Evolutionary conservation across 2,329 filamentous ascomycete genomes (phyloP).

Genomic region (Stagonosporopsis rhizophila): DNA sequence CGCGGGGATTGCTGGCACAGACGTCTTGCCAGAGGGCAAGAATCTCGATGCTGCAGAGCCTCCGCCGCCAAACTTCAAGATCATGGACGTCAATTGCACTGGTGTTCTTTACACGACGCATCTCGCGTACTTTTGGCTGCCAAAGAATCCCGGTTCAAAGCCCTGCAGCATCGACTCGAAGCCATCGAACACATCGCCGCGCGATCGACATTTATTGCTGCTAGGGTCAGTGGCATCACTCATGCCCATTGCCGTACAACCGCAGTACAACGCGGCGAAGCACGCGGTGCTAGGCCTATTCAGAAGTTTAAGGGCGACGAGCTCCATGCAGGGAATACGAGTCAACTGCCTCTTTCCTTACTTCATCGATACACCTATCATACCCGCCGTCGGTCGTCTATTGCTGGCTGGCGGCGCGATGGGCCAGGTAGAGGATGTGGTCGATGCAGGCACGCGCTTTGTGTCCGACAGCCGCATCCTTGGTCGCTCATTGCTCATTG

Average conservation of each 20-base stretch:
- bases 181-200: constrained; percentile 33
- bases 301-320: constrained; percentile 61
- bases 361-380: constrained; percentile 69
- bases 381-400: constrained; percentile 56
- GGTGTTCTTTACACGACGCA: constrained; percentile 71
- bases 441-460: constrained; percentile 69
- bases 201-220: constrained; percentile 68
- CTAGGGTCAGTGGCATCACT: constrained; percentile 68
- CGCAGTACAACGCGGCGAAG: constrained; percentile 68
- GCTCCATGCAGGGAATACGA: constrained; percentile 61
- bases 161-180: constrained; percentile 41
- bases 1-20: constrained; percentile 64
- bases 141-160: constrained; percentile 56
- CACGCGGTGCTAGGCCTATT: constrained; percentile 72
- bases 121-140: constrained; percentile 67
- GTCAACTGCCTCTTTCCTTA: constrained; percentile 73
- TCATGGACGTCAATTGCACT: constrained; percentile 68
- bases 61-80: constrained; percentile 59
- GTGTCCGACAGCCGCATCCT: constrained; percentile 65
- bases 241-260: constrained; percentile 49
- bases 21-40: constrained; percentile 57
- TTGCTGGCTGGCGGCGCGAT: constrained; percentile 64
- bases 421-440: constrained; percentile 64
- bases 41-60: constrained; percentile 56
- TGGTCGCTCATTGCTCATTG: constrained; percentile 65